phyloP scores from a whole-genome alignment of 495 filamentous ascomycete species.

The Aspergillus olivimuriae region DNA sequence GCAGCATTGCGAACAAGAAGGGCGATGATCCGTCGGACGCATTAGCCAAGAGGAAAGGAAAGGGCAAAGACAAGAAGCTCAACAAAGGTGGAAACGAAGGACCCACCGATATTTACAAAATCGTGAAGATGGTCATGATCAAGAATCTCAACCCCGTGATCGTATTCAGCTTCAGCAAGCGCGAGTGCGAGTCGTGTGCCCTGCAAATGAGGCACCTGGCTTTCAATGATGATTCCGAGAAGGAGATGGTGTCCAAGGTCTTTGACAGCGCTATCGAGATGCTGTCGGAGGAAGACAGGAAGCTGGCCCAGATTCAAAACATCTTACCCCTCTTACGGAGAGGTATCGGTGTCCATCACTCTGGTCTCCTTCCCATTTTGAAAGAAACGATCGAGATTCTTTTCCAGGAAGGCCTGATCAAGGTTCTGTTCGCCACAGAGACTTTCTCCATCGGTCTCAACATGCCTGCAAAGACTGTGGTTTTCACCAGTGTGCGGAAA shows the following conservation, averaged over 20 bases:
- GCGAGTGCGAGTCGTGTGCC: constrained; percentile 84
- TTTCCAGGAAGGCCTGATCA: constrained; percentile 96
- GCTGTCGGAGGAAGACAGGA: constrained; percentile 83
- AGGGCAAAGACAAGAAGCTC: constrained; percentile 81
- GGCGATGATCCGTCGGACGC: constrained; percentile 76
- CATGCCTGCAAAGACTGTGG: constrained; percentile 98
- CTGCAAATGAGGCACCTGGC: constrained; percentile 75
- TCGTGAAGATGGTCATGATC: constrained; percentile 96
- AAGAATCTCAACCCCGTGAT: constrained; percentile 96
- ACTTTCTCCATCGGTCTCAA: constrained; percentile 98
- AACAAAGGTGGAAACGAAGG: constrained; percentile 78
- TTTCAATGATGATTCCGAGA: constrained; percentile 98
- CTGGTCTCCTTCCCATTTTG: constrained; percentile 87
- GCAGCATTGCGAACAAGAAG: constrained; percentile 76
- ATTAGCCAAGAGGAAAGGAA: constrained; percentile 72
- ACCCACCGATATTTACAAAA: constrained; percentile 86
- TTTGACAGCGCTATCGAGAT: constrained; percentile 85
- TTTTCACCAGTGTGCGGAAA: constrained; percentile 93
- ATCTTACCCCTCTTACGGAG: constrained; percentile 83
- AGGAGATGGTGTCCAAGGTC: constrained; percentile 88
- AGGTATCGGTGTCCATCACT: constrained; percentile 96
- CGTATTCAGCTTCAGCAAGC: constrained; percentile 98
- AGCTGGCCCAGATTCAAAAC: constrained; percentile 82
- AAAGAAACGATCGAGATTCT: constrained; percentile 99
- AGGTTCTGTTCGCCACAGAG: constrained; percentile 95